Conservation (phyloP, 345 rosid genomes). For the Populus pruinosa region DNA sequence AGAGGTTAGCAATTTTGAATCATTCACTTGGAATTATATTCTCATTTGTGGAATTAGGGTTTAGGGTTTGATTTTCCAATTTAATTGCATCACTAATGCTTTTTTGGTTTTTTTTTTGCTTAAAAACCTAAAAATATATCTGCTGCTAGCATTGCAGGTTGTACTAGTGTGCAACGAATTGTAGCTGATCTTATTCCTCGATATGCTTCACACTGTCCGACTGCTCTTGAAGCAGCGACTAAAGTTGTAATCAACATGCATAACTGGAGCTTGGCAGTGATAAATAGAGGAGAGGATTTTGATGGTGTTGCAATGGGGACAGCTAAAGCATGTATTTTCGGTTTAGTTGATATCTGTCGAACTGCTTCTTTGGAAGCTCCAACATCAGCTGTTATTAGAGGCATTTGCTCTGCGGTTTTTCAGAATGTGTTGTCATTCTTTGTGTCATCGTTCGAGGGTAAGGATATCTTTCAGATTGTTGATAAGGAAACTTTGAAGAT, state of each 20-base stretch:
- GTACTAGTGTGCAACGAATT: constrained; percentile 79
- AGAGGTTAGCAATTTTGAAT: constrained; percentile 40
- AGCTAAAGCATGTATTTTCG: constrained; percentile 75
- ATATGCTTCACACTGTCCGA: constrained; percentile 72
- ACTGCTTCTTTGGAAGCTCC: constrained; percentile 56
- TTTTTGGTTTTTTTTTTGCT: neutral
- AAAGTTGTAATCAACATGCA: constrained; percentile 60
- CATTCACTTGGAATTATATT: too few relatives aligned
- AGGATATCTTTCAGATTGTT: constrained; percentile 51
- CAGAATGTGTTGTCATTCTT: constrained; percentile 65
- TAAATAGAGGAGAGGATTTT: constrained; percentile 57
- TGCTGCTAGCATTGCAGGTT: constrained; percentile 55
- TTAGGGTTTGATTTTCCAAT: too few relatives aligned
- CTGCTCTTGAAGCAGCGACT: constrained; percentile 72
- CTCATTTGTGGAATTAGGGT: too few relatives aligned
- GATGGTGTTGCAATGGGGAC: constrained; percentile 77
- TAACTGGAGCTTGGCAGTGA: constrained; percentile 48
- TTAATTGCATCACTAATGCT: neutral
- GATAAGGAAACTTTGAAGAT: constrained; percentile 50
- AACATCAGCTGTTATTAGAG: constrained; percentile 45
- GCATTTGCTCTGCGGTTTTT: constrained; percentile 67
- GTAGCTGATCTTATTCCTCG: constrained; percentile 86
- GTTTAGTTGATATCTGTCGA: constrained; percentile 75
- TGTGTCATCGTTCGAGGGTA: constrained; percentile 50
- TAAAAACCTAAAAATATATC: neutral